Percentiles rank a stretch among this genome's conserved stretches.
These are phyloP conservation scores for Cystobasidiaceae sp. DNA, from an alignment of 1,284 basidiomycete genomes.

Conservation along the genomic window DNA sequence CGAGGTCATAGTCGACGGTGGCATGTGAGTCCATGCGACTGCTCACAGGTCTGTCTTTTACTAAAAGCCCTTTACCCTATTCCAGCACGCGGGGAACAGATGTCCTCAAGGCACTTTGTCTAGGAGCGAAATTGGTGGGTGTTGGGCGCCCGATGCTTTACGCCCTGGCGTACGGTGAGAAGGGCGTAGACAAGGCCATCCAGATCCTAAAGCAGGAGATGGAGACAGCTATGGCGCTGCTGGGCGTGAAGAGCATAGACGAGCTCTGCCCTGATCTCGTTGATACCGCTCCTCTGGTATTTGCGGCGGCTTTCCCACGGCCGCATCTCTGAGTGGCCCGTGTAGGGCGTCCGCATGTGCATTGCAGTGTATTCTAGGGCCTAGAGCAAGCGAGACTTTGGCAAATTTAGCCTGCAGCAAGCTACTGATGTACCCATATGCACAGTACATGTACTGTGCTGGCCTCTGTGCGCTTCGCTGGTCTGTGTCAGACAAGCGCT, in stretches of 20 bases:
- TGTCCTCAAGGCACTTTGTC: slow-evolving; percentile 81
- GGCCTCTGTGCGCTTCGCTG: no score
- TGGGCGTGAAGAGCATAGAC: neutral
- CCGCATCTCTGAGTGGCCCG: neutral
- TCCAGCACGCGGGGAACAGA: slow-evolving; percentile 66
- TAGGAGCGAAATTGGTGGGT: slow-evolving; percentile 84
- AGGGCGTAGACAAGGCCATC: slow-evolving; percentile 1
- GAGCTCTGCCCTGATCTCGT: slow-evolving; percentile 4
- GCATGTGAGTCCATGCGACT: slow-evolving; percentile 52
- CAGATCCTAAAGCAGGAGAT: neutral
- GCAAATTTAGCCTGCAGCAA: no score
- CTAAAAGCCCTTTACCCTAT: neutral
- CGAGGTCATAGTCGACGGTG: slow-evolving; percentile 52
- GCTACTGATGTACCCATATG: no score
- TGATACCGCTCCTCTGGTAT: neutral
- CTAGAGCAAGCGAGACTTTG: no score
- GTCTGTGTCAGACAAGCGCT: no score
- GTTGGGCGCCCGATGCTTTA: slow-evolving; percentile 54
- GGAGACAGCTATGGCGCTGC: neutral
- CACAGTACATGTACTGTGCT: no score
- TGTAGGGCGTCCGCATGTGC: neutral
- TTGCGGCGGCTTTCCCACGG: neutral
- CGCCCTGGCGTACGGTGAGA: neutral
- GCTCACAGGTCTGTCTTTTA: neutral
- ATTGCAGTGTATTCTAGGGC: no score